These are phyloP conservation scores for Cymbidium sinense DNA, from an alignment of 106 monocot species.

Conservation along the genomic window DNA sequence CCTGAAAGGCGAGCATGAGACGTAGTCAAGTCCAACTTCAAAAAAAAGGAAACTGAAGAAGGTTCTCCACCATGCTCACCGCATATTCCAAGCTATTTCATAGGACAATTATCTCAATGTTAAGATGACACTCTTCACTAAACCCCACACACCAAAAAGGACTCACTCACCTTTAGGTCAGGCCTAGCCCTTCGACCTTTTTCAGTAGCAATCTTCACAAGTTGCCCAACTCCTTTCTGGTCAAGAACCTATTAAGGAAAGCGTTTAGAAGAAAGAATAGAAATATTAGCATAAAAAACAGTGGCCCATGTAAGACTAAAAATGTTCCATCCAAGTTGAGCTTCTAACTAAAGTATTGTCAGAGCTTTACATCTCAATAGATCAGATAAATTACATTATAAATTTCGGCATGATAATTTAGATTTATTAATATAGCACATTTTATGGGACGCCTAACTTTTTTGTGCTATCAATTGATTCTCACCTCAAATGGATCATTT, in stretches of 20 bases:
- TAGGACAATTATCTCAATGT: not conserved
- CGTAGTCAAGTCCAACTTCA: slow-evolving; percentile 85
- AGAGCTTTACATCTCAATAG: not conserved
- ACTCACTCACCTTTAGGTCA: slow-evolving; percentile 54
- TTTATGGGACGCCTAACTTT: not conserved
- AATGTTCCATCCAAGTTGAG: not conserved
- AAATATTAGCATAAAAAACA: not conserved
- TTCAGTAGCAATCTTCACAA: slow-evolving; percentile 77
- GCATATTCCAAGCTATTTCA: slow-evolving; percentile 78
- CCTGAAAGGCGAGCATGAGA: slow-evolving; percentile 97
- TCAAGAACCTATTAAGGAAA: slow-evolving; percentile 63
- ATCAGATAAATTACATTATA: not conserved
- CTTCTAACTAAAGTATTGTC: not conserved
- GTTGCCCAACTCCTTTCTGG: slow-evolving; percentile 79
- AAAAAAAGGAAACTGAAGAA: slow-evolving; percentile 90
- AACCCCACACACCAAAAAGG: not conserved
- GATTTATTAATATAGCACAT: not conserved
- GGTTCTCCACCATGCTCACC: slow-evolving; percentile 97
- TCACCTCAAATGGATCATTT: slow-evolving; percentile 95
- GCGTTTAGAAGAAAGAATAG: not conserved
- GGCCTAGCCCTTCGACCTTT: slow-evolving; percentile 72
- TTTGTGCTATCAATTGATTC: not conserved
- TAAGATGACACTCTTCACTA: not conserved
- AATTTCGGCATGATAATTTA: not conserved
- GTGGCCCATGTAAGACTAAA: not conserved